phyloP scores from a whole-genome alignment of 2,329 filamentous ascomycete species.

The Aureobasidium sp. region DNA sequence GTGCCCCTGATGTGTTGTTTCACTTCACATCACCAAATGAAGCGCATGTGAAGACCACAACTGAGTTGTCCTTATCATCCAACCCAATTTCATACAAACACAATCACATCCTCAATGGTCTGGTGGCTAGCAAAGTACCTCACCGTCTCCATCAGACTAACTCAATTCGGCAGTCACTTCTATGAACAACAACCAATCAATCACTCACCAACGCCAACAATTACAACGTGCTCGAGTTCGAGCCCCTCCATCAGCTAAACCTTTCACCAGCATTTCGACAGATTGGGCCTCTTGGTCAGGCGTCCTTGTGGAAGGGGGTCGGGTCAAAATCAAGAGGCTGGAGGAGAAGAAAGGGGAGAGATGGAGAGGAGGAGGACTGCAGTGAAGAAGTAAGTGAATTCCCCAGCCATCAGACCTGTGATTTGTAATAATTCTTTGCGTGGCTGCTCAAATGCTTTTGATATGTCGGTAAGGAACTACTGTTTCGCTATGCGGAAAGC shows the following conservation, averaged over 20 bases:
- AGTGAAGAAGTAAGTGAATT: neutral
- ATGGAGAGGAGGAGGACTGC: neutral
- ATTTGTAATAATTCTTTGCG: neutral
- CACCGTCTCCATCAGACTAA: neutral
- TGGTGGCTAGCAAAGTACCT: neutral
- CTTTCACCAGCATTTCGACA: neutral
- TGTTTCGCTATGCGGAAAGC: no score
- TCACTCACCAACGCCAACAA: neutral
- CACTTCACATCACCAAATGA: neutral
- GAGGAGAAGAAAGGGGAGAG: neutral
- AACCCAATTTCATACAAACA: neutral
- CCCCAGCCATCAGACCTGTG: neutral
- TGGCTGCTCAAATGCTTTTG: neutral
- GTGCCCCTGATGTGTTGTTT: no score
- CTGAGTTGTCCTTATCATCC: neutral
- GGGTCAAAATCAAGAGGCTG: neutral
- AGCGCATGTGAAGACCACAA: neutral
- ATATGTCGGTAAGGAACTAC: neutral
- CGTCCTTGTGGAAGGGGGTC: neutral
- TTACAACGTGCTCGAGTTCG: neutral
- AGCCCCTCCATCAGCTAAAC: neutral
- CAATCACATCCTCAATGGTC: neutral
- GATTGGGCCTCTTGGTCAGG: neutral
- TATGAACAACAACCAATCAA: neutral
- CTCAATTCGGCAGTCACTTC: neutral